Evolutionary conservation across 441 rosid species (phyloP).

Genomic region (Melianthus villosus): DNA sequence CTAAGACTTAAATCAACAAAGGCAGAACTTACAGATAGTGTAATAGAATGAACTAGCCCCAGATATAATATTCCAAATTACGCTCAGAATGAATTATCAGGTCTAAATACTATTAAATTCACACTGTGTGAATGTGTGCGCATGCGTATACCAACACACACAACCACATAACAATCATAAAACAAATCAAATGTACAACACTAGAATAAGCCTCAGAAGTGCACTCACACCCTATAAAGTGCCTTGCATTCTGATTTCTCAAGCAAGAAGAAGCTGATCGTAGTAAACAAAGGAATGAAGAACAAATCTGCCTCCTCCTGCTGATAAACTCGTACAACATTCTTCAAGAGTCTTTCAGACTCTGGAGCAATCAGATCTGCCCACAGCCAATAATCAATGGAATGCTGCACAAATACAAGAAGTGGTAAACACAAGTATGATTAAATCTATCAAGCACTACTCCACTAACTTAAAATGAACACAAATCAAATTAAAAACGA

Average conservation of each 20-base stretch:
- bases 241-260: conserved; percentile 91
- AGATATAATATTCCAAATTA: no score
- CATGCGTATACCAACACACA: no score
- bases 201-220: conserved; percentile 13
- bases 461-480: background rate
- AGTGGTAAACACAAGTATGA: background rate
- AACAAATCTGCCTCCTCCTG: conserved; percentile 80
- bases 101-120: no score
- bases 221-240: conserved; percentile 99
- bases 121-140: no score
- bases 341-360: conserved; percentile 59
- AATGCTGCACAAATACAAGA: conserved; percentile 39
- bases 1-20: no score
- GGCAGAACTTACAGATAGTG: no score
- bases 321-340: conserved; percentile 48
- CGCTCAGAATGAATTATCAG: no score
- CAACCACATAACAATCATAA: no score
- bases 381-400: conserved; percentile 95
- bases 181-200: no score
- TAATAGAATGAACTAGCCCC: no score
- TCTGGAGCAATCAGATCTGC: conserved; percentile 68
- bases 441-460: background rate
- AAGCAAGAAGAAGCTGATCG: conserved; percentile 86
- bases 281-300: conserved; percentile 80
- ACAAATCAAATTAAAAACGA: background rate